Evolutionary conservation across 805 yeast species (phyloP).

Genomic region (Suhomyces emberorum): DNA sequence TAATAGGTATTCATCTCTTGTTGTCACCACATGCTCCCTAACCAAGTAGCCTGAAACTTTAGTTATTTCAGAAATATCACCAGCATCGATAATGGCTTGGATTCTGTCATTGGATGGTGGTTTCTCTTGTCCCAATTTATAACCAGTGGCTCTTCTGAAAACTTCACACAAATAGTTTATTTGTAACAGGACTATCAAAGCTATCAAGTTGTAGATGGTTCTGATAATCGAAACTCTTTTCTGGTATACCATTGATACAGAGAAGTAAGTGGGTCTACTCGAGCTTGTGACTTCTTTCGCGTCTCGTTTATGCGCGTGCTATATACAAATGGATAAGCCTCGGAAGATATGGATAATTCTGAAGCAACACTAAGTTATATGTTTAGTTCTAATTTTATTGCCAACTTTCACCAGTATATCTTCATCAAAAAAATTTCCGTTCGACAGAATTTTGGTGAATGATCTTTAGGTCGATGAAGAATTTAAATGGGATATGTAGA

Average conservation of each 20-base stretch:
- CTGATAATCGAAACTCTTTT: neutral
- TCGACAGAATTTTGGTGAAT: too few species aligned
- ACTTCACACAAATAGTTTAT: neutral
- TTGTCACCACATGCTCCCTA: slow-evolving; percentile 29
- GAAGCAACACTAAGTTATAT: too few species aligned
- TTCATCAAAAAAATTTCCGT: too few species aligned
- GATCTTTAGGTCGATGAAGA: too few species aligned
- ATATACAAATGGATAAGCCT: too few species aligned
- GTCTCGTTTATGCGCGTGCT: too few species aligned
- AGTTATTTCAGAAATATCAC: slow-evolving; percentile 23
- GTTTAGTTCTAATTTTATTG: too few species aligned
- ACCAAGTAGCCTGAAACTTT: slow-evolving; percentile 21
- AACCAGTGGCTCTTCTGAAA: neutral
- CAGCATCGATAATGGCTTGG: slow-evolving; percentile 11
- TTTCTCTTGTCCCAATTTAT: neutral
- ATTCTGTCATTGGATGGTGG: neutral
- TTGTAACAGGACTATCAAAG: neutral
- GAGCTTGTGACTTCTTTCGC: too few species aligned
- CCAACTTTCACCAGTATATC: too few species aligned
- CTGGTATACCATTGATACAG: neutral
- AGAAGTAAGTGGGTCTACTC: neutral
- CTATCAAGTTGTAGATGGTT: neutral
- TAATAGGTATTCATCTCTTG: slow-evolving; percentile 26
- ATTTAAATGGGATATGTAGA: too few species aligned
- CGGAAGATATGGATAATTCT: too few species aligned